Evolutionary conservation across 108 stramenopile species (phyloP).

Genomic region (Nitzschia sp.): DNA sequence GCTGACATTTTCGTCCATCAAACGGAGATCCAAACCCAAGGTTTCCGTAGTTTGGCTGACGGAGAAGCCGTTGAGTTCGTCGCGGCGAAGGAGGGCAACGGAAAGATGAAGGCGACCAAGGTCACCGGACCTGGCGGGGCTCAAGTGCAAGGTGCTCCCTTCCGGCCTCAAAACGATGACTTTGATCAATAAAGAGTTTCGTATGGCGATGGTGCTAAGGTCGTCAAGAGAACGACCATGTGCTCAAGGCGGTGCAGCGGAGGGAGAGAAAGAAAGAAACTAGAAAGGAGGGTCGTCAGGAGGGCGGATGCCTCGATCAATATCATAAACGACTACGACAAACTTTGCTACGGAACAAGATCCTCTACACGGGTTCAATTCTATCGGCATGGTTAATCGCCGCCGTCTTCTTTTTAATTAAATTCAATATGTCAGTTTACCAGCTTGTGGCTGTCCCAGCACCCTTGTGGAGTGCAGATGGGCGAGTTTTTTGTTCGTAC

Average conservation of each 20-base stretch:
- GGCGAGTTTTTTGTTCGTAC: no score
- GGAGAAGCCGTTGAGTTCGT: conserved; percentile 67
- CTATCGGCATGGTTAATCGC: not conserved
- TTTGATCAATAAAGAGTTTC: not conserved
- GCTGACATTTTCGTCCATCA: conserved; percentile 77
- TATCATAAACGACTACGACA: not conserved
- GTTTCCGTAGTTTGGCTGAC: conserved; percentile 63
- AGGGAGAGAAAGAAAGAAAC: not conserved
- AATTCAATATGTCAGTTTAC: not conserved
- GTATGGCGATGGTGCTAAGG: no score
- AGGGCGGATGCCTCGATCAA: not conserved
- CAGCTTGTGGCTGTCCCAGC: no score
- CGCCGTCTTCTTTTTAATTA: conserved; percentile 1
- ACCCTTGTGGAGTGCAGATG: no score
- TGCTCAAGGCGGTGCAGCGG: not conserved
- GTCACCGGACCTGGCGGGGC: conserved; percentile 89
- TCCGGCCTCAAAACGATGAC: not conserved
- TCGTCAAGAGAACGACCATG: no score
- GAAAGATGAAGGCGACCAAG: conserved; percentile 67
- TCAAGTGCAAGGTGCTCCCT: conserved; percentile 43
- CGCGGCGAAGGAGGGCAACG: conserved; percentile 39
- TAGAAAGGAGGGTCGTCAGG: not conserved
- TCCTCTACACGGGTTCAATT: not conserved
- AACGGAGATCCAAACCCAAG: conserved; percentile 57
- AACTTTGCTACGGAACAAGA: not conserved